Evolutionary conservation across 2,329 filamentous ascomycete genomes (phyloP).

Genomic region (Beauveria rudraprayagi): DNA sequence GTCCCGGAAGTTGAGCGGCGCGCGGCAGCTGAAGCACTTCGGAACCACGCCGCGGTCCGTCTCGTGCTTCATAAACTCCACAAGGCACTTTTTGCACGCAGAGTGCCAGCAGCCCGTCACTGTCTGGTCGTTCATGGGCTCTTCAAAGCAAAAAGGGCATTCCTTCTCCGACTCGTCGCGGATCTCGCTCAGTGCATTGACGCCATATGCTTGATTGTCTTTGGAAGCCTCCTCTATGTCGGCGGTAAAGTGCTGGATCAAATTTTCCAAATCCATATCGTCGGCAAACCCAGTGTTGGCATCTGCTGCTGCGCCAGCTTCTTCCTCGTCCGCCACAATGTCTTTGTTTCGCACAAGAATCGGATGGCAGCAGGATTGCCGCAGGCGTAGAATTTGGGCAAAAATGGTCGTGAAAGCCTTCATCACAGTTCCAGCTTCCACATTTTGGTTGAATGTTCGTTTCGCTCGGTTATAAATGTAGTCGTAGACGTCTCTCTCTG

Average conservation of each 20-base stretch:
- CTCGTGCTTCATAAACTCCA: constrained; percentile 84
- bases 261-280: constrained; percentile 86
- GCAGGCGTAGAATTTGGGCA: constrained; percentile 84
- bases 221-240: constrained; percentile 55
- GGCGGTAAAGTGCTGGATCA: constrained; percentile 78
- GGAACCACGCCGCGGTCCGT: constrained; percentile 66
- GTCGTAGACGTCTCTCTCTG: constrained; percentile 87
- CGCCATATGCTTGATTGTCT: constrained; percentile 60
- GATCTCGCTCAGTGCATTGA: constrained; percentile 83
- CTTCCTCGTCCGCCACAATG: constrained; percentile 79
- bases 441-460: constrained; percentile 73
- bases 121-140: constrained; percentile 89
- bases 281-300: constrained; percentile 75
- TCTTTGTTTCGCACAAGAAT: constrained; percentile 78
- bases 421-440: constrained; percentile 85
- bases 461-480: constrained; percentile 80
- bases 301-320: constrained; percentile 66
- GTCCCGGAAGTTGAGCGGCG: constrained; percentile 71
- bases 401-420: constrained; percentile 97
- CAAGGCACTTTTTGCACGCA: constrained; percentile 87
- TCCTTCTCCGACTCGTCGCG: constrained; percentile 81
- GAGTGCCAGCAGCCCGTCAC: constrained; percentile 98
- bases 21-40: constrained; percentile 85
- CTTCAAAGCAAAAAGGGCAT: constrained; percentile 90
- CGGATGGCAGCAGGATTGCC: constrained; percentile 92